Evolutionary conservation across 2,329 filamentous ascomycete genomes (phyloP), one percentile per base, ranked within the genome.

Genomic region (Aspergillus ustus): DNA sequence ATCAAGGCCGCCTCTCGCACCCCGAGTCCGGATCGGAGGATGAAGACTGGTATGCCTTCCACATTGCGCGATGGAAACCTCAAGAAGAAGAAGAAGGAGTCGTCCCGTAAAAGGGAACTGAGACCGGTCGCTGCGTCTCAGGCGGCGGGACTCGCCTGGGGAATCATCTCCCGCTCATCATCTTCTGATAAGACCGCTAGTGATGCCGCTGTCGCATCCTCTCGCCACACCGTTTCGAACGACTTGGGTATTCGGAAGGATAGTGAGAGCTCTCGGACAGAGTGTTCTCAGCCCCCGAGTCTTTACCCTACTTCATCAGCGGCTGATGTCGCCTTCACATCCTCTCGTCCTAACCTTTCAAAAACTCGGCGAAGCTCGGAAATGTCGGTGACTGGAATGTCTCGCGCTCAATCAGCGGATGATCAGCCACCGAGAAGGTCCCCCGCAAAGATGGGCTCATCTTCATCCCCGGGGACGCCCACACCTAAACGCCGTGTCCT

Each of bases 101-200:
- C 58, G 29, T 57, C 69, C 19, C 73, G 71, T 31, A 76, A 79
- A 56, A 80, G 75, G 52, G 78, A 80, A 34, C 72, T 78, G 43
- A 82, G 81, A n/a, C 81, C 83, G 43, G 83, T 84, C 61, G 86
- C 87, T 34, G 86, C 87, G 20, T 85, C 87, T 19, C 87, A 85
- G 68, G 87, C 87, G 3, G 87, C 87, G 2, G 86, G 85, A 3
- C 80, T 88, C 61, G 86, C 86, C n/a, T 89, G 87, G 86, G 68
- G 80, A 63, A 73, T 78, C 69, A 70, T 73, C 19, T 71, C 73
- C 31, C 70, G 67, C 7, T 54, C 71, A 11, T 62, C 68, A 2
- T 64, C 68, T 0, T 70, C 69, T 7, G 69, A 72, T 9, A 73
- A 70, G 63, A 64, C 66, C 7, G 65, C 69, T 19, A 72, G 67